A percentile compares a stretch with the other conserved stretches of the same genome.
Conservation (phyloP, 2,329 filamentous ascomycete genomes). For the Trichoderma sp. region DNA sequence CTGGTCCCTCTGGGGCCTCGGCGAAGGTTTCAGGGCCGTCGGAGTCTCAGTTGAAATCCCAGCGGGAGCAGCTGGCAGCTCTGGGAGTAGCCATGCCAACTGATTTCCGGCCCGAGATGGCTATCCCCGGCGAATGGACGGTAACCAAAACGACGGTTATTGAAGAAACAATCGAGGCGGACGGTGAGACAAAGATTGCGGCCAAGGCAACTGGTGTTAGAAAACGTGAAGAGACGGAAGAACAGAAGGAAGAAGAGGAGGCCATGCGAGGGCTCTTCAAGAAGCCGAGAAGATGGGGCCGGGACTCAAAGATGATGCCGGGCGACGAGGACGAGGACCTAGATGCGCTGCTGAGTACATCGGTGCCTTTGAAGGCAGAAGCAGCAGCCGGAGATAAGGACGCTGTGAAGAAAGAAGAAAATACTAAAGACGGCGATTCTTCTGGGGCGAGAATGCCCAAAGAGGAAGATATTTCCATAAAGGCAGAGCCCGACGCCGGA, state of each 20-base stretch:
- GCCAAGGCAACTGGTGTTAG: constrained; percentile 54
- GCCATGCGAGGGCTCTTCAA: constrained; percentile 59
- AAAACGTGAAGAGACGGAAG: constrained; percentile 60
- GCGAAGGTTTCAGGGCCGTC: constrained; percentile 26
- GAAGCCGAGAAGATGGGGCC: constrained; percentile 54
- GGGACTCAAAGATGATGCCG: constrained; percentile 49
- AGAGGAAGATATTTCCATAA: constrained; percentile 35
- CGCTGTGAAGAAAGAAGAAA: constrained; percentile 28
- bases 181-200: constrained; percentile 41
- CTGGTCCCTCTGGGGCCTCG: constrained; percentile 24
- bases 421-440: constrained; percentile 25
- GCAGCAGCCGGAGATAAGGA: constrained; percentile 25
- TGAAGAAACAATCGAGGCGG: constrained; percentile 41
- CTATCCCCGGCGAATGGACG: constrained; percentile 86
- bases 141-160: constrained; percentile 62
- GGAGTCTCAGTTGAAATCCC: constrained; percentile 69
- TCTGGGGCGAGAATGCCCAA: constrained; percentile 23
- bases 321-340: constrained; percentile 53
- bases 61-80: constrained; percentile 82
- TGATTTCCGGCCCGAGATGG: constrained; percentile 74
- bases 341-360: constrained; percentile 55
- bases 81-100: constrained; percentile 84
- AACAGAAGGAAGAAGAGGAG: constrained; percentile 59
- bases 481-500: constrained; percentile 37
- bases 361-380: constrained; percentile 24